phyloP scores from a whole-genome alignment of 164 flowering plant genomes.

The Liquidambar formosana region DNA sequence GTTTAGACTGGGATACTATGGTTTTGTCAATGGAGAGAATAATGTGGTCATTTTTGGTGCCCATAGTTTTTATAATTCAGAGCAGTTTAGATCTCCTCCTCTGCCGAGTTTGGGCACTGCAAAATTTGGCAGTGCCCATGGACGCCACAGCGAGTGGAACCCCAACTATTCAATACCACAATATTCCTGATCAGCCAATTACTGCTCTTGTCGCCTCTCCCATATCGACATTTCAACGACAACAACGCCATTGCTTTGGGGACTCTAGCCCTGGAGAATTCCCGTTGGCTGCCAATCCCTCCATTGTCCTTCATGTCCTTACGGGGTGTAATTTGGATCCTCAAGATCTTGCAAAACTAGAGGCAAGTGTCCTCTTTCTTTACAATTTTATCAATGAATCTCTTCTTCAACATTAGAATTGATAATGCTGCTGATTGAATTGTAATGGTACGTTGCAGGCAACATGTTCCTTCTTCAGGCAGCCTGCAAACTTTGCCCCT shows the following conservation, averaged over 20 bases:
- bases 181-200: conserved; percentile 75
- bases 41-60: conserved; percentile 13
- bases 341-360: conserved; percentile 89
- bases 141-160: conserved; percentile 90
- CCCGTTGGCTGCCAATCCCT: conserved; percentile 88
- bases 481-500: conserved; percentile 87
- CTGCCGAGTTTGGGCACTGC: conserved; percentile 66
- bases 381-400: neutral
- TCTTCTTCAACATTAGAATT: conserved; percentile 39
- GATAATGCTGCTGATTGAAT: conserved; percentile 73
- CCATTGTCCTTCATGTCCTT: conserved; percentile 93
- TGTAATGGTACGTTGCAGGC: conserved; percentile 58
- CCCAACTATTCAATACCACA: conserved; percentile 62
- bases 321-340: conserved; percentile 84
- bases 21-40: conserved; percentile 7
- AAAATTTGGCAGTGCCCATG: conserved; percentile 83
- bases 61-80: conserved; percentile 9
- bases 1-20: neutral
- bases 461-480: conserved; percentile 87
- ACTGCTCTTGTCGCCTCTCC: conserved; percentile 51
- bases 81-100: conserved; percentile 22
- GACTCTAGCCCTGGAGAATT: conserved; percentile 83
- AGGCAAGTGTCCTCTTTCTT: conserved; percentile 61
- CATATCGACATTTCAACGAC: conserved; percentile 52
- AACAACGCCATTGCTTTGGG: conserved; percentile 81